A percentile compares a stretch with the other conserved stretches of the same genome.
These are phyloP conservation scores for Suillus lakei DNA, from an alignment of 768 basidiomycete genomes.

Conservation along the genomic window DNA sequence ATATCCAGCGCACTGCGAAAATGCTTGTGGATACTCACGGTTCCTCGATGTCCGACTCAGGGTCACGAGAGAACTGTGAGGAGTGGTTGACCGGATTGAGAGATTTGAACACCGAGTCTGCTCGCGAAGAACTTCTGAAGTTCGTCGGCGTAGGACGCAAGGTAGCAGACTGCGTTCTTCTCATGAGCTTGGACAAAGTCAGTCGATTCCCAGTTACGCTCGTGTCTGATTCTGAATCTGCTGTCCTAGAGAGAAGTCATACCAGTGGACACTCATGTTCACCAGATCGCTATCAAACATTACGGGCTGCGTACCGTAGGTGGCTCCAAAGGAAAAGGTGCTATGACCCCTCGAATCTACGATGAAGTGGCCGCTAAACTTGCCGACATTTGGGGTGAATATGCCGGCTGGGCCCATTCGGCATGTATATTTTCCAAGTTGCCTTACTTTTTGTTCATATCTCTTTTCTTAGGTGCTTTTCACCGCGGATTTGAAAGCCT, in stretches of 20 bases:
- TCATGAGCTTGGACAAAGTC: constrained; percentile 94
- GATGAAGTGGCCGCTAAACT: constrained; percentile 70
- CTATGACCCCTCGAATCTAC: constrained; percentile 80
- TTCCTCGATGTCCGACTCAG: not conserved
- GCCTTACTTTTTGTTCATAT: not conserved
- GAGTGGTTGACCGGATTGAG: constrained; percentile 65
- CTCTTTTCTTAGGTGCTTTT: constrained; percentile 62
- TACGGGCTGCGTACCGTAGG: constrained; percentile 64
- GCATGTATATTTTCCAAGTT: constrained; percentile 43
- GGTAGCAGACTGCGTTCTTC: constrained; percentile 92
- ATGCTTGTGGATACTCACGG: constrained; percentile 70
- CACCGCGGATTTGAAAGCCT: constrained; percentile 73
- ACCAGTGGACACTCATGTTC: constrained; percentile 95
- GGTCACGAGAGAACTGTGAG: constrained; percentile 54
- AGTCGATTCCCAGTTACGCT: constrained; percentile 3
- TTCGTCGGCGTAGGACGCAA: constrained; percentile 94
- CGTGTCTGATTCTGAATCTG: constrained; percentile 1
- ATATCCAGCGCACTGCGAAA: constrained; percentile 81
- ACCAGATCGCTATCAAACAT: constrained; percentile 84
- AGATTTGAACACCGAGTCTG: constrained; percentile 51
- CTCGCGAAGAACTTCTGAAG: constrained; percentile 76
- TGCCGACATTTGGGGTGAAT: constrained; percentile 72
- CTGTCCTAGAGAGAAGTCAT: constrained; percentile 72
- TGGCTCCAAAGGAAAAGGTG: constrained; percentile 47
- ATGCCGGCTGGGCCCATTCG: constrained; percentile 91